Evolutionary conservation across 106 monocot species (phyloP).

Genomic region (Acorus gramineus): DNA sequence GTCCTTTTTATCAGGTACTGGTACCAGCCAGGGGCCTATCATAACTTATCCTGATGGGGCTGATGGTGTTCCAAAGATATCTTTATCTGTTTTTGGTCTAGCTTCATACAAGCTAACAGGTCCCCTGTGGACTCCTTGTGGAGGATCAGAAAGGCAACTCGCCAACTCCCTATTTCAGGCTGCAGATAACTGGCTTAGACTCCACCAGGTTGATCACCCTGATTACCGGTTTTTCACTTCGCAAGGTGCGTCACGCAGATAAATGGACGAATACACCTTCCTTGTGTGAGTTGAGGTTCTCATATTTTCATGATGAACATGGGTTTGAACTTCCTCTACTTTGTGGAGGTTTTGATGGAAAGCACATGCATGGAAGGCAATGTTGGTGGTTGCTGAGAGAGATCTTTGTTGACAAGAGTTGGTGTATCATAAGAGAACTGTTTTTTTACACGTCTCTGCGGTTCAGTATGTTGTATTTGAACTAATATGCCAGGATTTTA

Average conservation of each 20-base stretch:
- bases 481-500: too few relatives aligned
- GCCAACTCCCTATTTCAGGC: constrained; percentile 27
- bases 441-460: too few relatives aligned
- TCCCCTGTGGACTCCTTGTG: constrained; percentile 36
- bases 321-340: too few relatives aligned
- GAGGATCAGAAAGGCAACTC: constrained; percentile 15
- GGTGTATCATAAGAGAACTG: too few relatives aligned
- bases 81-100: constrained; percentile 30
- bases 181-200: constrained; percentile 37
- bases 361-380: too few relatives aligned
- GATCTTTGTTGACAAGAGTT: too few relatives aligned
- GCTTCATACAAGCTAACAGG: constrained; percentile 35
- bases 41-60: constrained; percentile 7
- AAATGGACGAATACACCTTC: too few relatives aligned
- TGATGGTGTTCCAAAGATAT: constrained; percentile 20
- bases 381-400: too few relatives aligned
- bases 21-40: constrained; percentile 4
- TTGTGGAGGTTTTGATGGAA: too few relatives aligned
- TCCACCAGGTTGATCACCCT: constrained; percentile 31
- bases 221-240: constrained; percentile 50
- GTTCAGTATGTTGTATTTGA: too few relatives aligned
- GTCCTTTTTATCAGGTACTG: constrained; percentile 10
- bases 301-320: too few relatives aligned
- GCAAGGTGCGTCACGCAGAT: constrained; percentile 10
- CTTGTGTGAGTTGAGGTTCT: too few relatives aligned